Evolutionary conservation across 2,329 filamentous ascomycete species (phyloP).

Genomic region (Hymenoscyphus repandus): DNA sequence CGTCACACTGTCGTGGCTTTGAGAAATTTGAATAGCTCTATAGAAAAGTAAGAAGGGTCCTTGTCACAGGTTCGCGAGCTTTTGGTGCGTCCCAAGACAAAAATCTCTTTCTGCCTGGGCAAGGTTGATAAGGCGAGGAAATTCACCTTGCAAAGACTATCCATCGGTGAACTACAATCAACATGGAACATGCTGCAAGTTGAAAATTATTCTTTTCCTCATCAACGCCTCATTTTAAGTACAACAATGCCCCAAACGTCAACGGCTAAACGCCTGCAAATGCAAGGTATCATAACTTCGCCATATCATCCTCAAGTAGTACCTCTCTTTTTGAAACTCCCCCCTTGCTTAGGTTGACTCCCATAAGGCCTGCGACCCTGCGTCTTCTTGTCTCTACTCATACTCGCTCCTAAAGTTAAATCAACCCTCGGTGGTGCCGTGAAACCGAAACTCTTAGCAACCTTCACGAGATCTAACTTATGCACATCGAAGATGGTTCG

Average conservation of each 20-base stretch:
- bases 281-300: constrained; percentile 12
- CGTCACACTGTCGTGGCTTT: too few species aligned
- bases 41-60: too few species aligned
- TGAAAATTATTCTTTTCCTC: background rate
- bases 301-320: constrained; percentile 8
- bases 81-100: too few species aligned
- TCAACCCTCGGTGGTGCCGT: constrained; percentile 71
- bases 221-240: background rate
- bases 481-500: constrained; percentile 81
- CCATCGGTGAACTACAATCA: too few species aligned
- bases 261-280: constrained; percentile 10
- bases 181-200: background rate
- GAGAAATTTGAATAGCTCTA: too few species aligned
- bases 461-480: constrained; percentile 76
- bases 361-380: constrained; percentile 67
- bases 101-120: too few species aligned
- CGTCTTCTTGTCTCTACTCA: constrained; percentile 67
- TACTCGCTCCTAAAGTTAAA: constrained; percentile 69
- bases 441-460: constrained; percentile 82
- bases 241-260: background rate
- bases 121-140: too few species aligned
- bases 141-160: too few species aligned
- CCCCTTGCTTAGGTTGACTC: constrained; percentile 64
- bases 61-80: too few species aligned
- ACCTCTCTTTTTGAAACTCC: constrained; percentile 30